Percentiles rank a stretch among this genome's conserved stretches.
These are phyloP conservation scores for Comarum palustre DNA, from an alignment of 306 rosid genomes.

Conservation along the genomic window DNA sequence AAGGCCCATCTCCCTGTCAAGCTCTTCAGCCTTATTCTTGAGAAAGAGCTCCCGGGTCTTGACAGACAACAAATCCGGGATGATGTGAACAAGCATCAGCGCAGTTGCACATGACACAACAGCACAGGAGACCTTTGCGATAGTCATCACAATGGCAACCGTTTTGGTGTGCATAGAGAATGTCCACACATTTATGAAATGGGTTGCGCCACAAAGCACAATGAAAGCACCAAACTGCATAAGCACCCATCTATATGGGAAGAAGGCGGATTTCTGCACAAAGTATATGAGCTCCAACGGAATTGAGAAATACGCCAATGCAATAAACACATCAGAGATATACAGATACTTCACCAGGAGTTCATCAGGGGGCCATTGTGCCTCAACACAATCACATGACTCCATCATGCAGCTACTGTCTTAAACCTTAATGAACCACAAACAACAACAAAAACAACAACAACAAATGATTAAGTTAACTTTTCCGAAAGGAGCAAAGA, in stretches of 20 bases:
- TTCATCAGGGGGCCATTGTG: slow-evolving; percentile 80
- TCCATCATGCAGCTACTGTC: slow-evolving; percentile 47
- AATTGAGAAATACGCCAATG: slow-evolving; percentile 88
- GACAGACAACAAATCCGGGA: slow-evolving; percentile 83
- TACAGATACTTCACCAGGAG: slow-evolving; percentile 92
- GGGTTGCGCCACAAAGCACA: slow-evolving; percentile 93
- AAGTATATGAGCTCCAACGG: slow-evolving; percentile 91
- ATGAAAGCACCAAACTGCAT: slow-evolving; percentile 96
- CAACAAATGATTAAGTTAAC: neutral
- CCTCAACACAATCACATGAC: slow-evolving; percentile 76
- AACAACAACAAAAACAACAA: neutral
- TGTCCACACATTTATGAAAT: slow-evolving; percentile 88
- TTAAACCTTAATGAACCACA: slow-evolving; percentile 41
- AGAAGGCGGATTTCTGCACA: slow-evolving; percentile 82
- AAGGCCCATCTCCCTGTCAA: slow-evolving; percentile 92
- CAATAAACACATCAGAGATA: slow-evolving; percentile 77
- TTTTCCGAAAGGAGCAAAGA: neutral
- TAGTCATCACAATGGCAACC: slow-evolving; percentile 75
- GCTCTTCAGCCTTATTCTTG: slow-evolving; percentile 81
- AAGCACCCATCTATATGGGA: slow-evolving; percentile 97
- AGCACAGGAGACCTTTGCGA: slow-evolving; percentile 76
- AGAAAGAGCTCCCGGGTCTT: slow-evolving; percentile 73
- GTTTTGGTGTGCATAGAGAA: slow-evolving; percentile 69
- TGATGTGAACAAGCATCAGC: slow-evolving; percentile 87
- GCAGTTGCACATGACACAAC: slow-evolving; percentile 90